A percentile compares a stretch with the other conserved stretches of the same genome.
phyloP scores from a whole-genome alignment of 108 stramenopile genomes.

The Aurantiochytrium sp. region DNA sequence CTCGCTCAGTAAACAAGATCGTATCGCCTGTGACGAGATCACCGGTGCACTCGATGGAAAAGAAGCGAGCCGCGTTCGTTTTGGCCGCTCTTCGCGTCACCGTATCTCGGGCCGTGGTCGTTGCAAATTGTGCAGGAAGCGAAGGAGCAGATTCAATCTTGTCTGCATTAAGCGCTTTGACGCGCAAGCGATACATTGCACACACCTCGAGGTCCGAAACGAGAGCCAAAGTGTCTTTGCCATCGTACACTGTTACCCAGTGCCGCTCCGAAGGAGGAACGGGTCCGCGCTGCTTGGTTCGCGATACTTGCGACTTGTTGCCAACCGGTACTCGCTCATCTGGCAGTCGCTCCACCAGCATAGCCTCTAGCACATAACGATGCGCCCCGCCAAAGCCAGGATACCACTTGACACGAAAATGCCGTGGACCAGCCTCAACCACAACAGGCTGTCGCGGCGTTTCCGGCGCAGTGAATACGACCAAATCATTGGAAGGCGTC shows the following conservation, averaged over 20 bases:
- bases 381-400: neutral
- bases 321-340: neutral
- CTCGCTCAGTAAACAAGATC: neutral
- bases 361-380: neutral
- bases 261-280: neutral
- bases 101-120: neutral
- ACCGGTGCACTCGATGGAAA: neutral
- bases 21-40: neutral
- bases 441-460: constrained; percentile 3
- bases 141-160: neutral
- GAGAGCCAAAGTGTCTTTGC: neutral
- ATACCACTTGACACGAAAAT: constrained; percentile 2
- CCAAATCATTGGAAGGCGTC: neutral
- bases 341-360: neutral
- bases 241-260: neutral
- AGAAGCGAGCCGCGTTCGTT: neutral
- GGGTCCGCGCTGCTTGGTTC: neutral
- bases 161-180: neutral
- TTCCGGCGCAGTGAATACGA: neutral
- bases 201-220: neutral
- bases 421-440: neutral
- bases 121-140: neutral
- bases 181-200: neutral
- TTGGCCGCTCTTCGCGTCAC: neutral
- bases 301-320: neutral